Percentiles rank a stretch among this genome's conserved stretches.
Conservation (phyloP, 805 yeast genomes). For the Pichia scutulata region DNA sequence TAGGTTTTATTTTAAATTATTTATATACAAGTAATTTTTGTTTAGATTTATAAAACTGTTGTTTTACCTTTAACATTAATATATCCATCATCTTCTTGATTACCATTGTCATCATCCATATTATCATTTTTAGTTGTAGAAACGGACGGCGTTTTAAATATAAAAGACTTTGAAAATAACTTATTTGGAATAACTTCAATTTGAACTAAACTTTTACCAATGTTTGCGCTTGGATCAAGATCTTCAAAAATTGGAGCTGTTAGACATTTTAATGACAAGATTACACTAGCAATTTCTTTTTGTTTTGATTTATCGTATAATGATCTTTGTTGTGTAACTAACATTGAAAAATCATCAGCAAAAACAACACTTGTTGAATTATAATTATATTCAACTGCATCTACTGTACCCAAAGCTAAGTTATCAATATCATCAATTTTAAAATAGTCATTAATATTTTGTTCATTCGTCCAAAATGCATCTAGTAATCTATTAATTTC, state of each 20-base stretch:
- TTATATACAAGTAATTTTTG: background rate
- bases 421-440: conserved; percentile 15
- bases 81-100: conserved; percentile 14
- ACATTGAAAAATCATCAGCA: conserved; percentile 18
- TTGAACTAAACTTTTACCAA: conserved; percentile 17
- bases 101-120: conserved; percentile 9
- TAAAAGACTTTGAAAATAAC: conserved; percentile 14
- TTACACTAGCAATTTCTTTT: conserved; percentile 22
- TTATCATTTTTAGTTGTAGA: conserved; percentile 1
- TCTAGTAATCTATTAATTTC: conserved; percentile 25
- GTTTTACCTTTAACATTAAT: conserved; percentile 27
- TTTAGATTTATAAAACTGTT: conserved; percentile 8
- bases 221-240: conserved; percentile 22
- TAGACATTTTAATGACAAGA: conserved; percentile 16
- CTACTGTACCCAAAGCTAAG: conserved; percentile 25
- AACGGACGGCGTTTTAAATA: conserved; percentile 21
- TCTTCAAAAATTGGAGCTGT: conserved; percentile 16
- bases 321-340: conserved; percentile 23
- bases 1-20: background rate
- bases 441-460: conserved; percentile 22
- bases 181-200: conserved; percentile 24
- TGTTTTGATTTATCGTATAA: conserved; percentile 20
- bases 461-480: conserved; percentile 26
- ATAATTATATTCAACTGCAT: conserved; percentile 21
- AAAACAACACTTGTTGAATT: conserved; percentile 17